Evolutionary conservation across 31 red algal genomes (phyloP).

Genomic region (Odonthalia washingtoniensis): DNA sequence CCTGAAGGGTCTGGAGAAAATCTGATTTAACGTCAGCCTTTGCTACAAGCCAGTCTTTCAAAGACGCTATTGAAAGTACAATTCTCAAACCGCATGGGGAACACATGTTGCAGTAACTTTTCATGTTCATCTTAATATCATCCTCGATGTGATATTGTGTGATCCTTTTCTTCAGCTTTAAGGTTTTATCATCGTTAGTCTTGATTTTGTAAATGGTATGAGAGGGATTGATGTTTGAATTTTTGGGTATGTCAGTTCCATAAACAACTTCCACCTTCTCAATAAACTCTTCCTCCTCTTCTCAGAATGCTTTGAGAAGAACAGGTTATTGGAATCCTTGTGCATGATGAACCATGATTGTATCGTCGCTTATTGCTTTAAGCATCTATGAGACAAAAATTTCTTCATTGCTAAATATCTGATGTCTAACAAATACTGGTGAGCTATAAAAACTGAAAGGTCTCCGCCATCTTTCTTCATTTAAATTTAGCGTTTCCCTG

Average conservation of each 20-base stretch:
- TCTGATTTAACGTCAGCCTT: background rate
- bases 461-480: background rate
- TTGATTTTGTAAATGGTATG: conserved; percentile 30
- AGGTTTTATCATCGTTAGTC: conserved; percentile 33
- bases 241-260: background rate
- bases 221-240: conserved; percentile 3
- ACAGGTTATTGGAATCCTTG: conserved; percentile 10
- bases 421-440: background rate
- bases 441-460: background rate
- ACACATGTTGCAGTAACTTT: background rate
- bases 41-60: background rate
- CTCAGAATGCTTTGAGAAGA: conserved; percentile 4
- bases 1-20: background rate
- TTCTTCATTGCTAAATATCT: conserved; percentile 3
- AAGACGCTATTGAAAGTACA: background rate
- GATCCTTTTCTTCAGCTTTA: background rate
- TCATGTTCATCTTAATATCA: background rate
- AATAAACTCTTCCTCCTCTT: conserved; percentile 18
- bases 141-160: too few relatives aligned
- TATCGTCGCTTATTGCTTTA: background rate
- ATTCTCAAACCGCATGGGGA: background rate
- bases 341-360: conserved; percentile 21
- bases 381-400: background rate
- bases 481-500: background rate
- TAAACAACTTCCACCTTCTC: conserved; percentile 15